These are phyloP conservation scores for Hypoxylon fuscum DNA, from an alignment of 495 filamentous ascomycete species.

Conservation along the genomic window DNA sequence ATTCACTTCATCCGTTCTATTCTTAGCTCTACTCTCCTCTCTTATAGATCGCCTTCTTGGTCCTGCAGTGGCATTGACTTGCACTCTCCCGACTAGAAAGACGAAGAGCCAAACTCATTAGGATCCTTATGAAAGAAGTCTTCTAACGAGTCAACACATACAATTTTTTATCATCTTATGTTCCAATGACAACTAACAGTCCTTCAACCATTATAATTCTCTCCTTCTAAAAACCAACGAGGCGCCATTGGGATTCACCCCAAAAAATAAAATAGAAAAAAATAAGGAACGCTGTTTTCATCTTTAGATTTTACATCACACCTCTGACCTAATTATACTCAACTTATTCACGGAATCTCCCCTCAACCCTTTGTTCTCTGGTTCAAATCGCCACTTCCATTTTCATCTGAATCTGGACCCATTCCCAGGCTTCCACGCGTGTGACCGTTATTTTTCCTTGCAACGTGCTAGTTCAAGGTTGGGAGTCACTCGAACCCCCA, in stretches of 20 bases:
- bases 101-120: constrained; percentile 33
- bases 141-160: constrained; percentile 8
- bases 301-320: constrained; percentile 41
- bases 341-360: constrained; percentile 29
- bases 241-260: constrained; percentile 22
- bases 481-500: constrained; percentile 35
- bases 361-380: constrained; percentile 46
- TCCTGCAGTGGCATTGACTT: constrained; percentile 58
- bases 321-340: constrained; percentile 24
- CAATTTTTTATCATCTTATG: constrained; percentile 7
- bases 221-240: constrained; percentile 21
- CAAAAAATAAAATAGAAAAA: constrained; percentile 21
- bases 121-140: constrained; percentile 9
- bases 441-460: constrained; percentile 44
- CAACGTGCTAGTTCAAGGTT: constrained; percentile 43
- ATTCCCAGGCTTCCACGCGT: constrained; percentile 44
- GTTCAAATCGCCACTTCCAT: constrained; percentile 43
- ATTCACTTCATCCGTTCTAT: background rate
- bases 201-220: constrained; percentile 34
- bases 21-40: constrained; percentile 25
- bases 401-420: constrained; percentile 35
- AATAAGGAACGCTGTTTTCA: constrained; percentile 45
- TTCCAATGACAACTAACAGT: constrained; percentile 37
- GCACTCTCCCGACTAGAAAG: constrained; percentile 53
- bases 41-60: constrained; percentile 41